Percentiles rank a stretch among this genome's conserved stretches.
Evolutionary conservation across 2,329 filamentous ascomycete genomes (phyloP).

Genomic region (Didymellaceae sp.): DNA sequence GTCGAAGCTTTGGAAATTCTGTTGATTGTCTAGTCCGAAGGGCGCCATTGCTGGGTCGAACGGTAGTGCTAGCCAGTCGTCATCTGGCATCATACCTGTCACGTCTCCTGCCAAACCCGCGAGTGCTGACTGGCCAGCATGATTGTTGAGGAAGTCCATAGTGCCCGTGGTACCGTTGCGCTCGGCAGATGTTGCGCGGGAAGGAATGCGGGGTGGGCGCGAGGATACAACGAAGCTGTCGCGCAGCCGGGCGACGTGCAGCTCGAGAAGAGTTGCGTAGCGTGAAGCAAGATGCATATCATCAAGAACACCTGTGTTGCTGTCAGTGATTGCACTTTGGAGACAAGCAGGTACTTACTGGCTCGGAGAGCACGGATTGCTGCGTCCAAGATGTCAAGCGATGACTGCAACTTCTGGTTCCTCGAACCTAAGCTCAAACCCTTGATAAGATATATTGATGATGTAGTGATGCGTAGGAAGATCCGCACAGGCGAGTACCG

Average conservation of each 20-base stretch:
- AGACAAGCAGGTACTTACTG: constrained; percentile 28
- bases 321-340: constrained; percentile 7
- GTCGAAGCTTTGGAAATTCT: constrained; percentile 48
- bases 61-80: constrained; percentile 49
- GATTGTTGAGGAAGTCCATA: constrained; percentile 47
- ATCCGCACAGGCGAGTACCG: constrained; percentile 61
- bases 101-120: constrained; percentile 45
- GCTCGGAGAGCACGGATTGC: constrained; percentile 57
- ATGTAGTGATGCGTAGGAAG: constrained; percentile 61
- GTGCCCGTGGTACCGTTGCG: constrained; percentile 38
- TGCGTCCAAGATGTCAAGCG: constrained; percentile 56
- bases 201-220: constrained; percentile 44
- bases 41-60: constrained; percentile 51
- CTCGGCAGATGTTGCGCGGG: constrained; percentile 38
- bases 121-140: constrained; percentile 45
- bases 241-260: constrained; percentile 46
- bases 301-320: constrained; percentile 50
- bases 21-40: constrained; percentile 44
- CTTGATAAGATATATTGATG: constrained; percentile 62
- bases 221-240: constrained; percentile 48
- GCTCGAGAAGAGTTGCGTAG: constrained; percentile 58
- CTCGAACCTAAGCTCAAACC: constrained; percentile 58
- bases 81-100: constrained; percentile 44
- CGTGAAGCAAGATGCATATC: constrained; percentile 61
- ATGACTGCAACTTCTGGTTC: constrained; percentile 57